Evolutionary conservation across 2,329 filamentous ascomycete genomes (phyloP), one percentile per base, ranked within the genome.

Genomic region (Nectriaceae sp.): DNA sequence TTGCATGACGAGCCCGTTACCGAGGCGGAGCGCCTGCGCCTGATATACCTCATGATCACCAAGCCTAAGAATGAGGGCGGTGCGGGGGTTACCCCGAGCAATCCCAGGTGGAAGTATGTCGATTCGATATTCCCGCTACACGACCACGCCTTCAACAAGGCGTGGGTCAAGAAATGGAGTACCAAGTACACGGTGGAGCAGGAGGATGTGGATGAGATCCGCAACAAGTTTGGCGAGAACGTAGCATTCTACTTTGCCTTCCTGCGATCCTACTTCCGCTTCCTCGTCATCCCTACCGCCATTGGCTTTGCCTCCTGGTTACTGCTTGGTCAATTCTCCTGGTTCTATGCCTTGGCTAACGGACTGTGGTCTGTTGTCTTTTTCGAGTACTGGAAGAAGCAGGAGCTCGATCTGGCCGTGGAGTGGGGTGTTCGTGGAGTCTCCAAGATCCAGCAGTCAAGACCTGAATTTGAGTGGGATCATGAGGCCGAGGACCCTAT

Each of bases 191-290:
- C 85, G 37, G 73, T 92, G 20, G 82, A 83, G 45, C 71, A 83
- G 29, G 68, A 77, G 42, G 82, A 90, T 60, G 73, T 95, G n/a
- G 83, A 88, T 62, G 78, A 82, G 40, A 90, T 96, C 53, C 82
- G 88, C 21, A 79, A 90, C 64, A 78, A 85, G 55, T 90, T 91
- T 67, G 90, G 90, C 41, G 87, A 93, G 68, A 87, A 84, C 66
- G 88, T 97, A 49, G 93, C 89, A 29, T 96, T 95, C 69, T 97
- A 97, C 74, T 97, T 96, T 67, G 90, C 92, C 33, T 97, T 97
- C 65, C 80, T 95, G 24, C 89, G 96, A 64, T 87, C 87, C 26
- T 97, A 97, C 71, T 95, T 96, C 65, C 78, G 83, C 49, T 96
- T 95, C 65, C 76, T 96, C 21, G 70, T 89, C n/a, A 87, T 93